Evolutionary conservation across 2,329 filamentous ascomycete species (phyloP).

Genomic region (Paraphoma sp.): DNA sequence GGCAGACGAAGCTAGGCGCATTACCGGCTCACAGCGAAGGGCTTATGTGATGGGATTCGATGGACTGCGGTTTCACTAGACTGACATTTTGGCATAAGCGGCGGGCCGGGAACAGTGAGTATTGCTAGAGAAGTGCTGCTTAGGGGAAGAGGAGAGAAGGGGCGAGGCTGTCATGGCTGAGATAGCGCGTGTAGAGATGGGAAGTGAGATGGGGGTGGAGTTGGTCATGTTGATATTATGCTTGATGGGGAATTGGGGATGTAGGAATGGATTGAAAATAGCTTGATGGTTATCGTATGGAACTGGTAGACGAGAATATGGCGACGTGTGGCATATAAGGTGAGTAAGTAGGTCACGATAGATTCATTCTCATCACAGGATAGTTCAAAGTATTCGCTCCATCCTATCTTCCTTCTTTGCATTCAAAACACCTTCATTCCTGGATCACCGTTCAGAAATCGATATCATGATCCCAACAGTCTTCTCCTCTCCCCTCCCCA

Average conservation of each 20-base stretch:
- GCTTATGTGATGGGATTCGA: not conserved
- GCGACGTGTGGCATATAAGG: not conserved
- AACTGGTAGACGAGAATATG: not conserved
- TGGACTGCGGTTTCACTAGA: not conserved
- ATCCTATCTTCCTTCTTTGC: not conserved
- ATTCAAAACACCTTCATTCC: not conserved
- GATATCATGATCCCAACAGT: conserved; percentile 1
- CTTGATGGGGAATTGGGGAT: not conserved
- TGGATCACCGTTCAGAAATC: not conserved
- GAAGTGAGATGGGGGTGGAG: not conserved
- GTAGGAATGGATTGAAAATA: not conserved
- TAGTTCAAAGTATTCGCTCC: not conserved
- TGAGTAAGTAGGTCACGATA: not conserved
- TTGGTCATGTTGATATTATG: not conserved
- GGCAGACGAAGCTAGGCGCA: not conserved
- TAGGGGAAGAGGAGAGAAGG: not conserved
- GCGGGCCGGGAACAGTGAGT: not conserved
- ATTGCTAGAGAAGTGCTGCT: not conserved
- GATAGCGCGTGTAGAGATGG: too few relatives aligned
- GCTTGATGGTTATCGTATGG: not conserved
- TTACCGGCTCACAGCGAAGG: not conserved
- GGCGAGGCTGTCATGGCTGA: not conserved
- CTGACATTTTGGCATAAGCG: not conserved
- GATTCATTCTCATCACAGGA: not conserved
- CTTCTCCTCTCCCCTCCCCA: conserved; percentile 2